phyloP scores from a whole-genome alignment of 495 filamentous ascomycete genomes.

The Usnea hakonensis region DNA sequence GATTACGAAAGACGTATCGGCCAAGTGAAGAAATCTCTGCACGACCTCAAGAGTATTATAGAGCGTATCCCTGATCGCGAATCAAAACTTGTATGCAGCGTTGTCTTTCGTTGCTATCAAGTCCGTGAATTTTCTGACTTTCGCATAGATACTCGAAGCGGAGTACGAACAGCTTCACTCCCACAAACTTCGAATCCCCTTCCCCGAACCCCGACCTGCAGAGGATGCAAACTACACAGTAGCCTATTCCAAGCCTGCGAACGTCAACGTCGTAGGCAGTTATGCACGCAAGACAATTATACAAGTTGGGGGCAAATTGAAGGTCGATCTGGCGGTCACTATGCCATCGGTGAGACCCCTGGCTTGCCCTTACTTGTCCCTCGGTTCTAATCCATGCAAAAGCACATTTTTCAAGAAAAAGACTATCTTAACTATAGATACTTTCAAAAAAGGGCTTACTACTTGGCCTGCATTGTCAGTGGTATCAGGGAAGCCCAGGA shows the following conservation, averaged over 20 bases:
- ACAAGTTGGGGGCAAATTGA: slow-evolving; percentile 47
- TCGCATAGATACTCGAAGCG: slow-evolving; percentile 52
- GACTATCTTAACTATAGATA: slow-evolving; percentile 90
- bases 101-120: not conserved
- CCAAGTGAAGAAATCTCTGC: slow-evolving; percentile 60
- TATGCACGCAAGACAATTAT: slow-evolving; percentile 70
- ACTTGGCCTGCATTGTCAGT: slow-evolving; percentile 70
- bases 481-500: slow-evolving; percentile 52
- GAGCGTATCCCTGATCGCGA: slow-evolving; percentile 54
- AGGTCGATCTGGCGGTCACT: slow-evolving; percentile 73
- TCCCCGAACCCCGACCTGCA: slow-evolving; percentile 66
- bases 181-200: slow-evolving; percentile 64
- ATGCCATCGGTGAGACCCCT: slow-evolving; percentile 56
- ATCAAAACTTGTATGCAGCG: slow-evolving; percentile 45
- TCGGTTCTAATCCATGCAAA: slow-evolving; percentile 17
- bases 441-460: slow-evolving; percentile 91
- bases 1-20: slow-evolving; percentile 59
- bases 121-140: not conserved
- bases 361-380: not conserved
- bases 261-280: slow-evolving; percentile 82
- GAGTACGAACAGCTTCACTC: slow-evolving; percentile 57
- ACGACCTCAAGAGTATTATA: slow-evolving; percentile 65
- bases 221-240: slow-evolving; percentile 73
- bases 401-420: slow-evolving; percentile 76
- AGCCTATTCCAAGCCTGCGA: slow-evolving; percentile 63